Evolutionary conservation across 352 stramenopile species (phyloP).

Genomic region (Phytopythium montanum): DNA sequence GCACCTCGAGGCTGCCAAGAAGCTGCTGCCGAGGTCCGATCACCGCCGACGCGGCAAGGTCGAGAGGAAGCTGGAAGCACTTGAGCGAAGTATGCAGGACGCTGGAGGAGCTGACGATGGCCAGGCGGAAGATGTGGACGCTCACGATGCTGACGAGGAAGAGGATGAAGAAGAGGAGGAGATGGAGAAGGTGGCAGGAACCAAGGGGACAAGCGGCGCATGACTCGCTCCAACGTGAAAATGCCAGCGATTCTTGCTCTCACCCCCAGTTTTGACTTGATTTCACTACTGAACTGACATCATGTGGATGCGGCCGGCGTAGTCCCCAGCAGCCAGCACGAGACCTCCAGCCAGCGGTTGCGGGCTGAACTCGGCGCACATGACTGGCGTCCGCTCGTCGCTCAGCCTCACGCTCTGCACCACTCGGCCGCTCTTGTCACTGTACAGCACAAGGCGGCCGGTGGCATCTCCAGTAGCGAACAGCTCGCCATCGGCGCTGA

Average conservation of each 20-base stretch:
- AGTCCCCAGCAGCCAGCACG: neutral
- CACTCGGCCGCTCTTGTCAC: neutral
- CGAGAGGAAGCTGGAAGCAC: conserved; percentile 50
- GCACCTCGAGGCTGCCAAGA: conserved; percentile 57
- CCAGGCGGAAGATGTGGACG: neutral
- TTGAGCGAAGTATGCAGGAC: conserved; percentile 3
- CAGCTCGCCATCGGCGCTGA: conserved; percentile 35
- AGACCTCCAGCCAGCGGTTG: neutral
- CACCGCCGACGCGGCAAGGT: conserved; percentile 39
- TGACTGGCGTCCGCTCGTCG: neutral
- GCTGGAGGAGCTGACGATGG: neutral
- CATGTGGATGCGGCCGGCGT: conserved; percentile 1
- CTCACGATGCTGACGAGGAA: neutral
- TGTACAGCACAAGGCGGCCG: conserved; percentile 48
- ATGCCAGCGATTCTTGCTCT: neutral
- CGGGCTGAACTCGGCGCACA: conserved; percentile 3
- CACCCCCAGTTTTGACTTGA: neutral
- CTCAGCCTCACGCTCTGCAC: neutral
- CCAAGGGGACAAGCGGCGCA: neutral
- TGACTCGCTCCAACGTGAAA: neutral
- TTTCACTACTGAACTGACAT: neutral
- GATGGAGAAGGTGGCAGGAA: neutral
- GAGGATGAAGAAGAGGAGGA: neutral
- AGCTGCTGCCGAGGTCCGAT: conserved; percentile 55
- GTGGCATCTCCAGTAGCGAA: conserved; percentile 43